Evolutionary conservation across 129 eudicot species (phyloP), one percentile per base, ranked within the genome.

Genomic region (Chrysanthemum lavandulifolium): DNA sequence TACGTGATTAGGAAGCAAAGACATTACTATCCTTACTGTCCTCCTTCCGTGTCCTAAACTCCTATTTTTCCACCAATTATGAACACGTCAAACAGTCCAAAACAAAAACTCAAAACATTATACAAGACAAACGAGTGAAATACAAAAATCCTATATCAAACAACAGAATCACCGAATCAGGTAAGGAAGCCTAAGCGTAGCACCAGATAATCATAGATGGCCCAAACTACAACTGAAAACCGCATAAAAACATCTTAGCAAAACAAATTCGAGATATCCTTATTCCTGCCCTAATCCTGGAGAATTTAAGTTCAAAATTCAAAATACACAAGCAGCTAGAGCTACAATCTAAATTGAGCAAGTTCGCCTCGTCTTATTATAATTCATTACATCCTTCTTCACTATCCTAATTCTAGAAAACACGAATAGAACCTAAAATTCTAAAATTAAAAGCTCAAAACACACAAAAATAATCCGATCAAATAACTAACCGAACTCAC

Each of bases 151-250:
- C 47, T 40, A 40, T 6, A 40, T 40, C 59, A 50, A 7, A 27
- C 31, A 52, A n/a, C 58, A 21, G 45, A 40, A 75, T 25, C 57
- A 75, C 58, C 21, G 45, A 40, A 75, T 25, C 57, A 75, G 58
- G 66, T 54, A 75, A 64, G 27, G 49, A 74, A 52, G 57, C 65
- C 14, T 36, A 40, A 13, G 27, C 56, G 61, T 70, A 70, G 52
- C 61, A 40, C 13, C 23, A 56, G 9, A 23, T 45, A n/a, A 31
- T 31, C 36, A 31, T 31, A 31, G 36, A 31, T 31, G 6, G 36
- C 36, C 36, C 36, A 36, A 36, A 36, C 43, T 7, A 61, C 6
- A 48, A 19, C 63, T 29, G 3, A 73, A 8, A 61, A 29, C 11
- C 12, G 11, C 55, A 12, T 16, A 71, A 8, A 13, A 72, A 6